Evolutionary conservation across 169 alveolate species (phyloP), one percentile per base, ranked within the genome.

Genomic region (Plasmodium blacklocki): DNA sequence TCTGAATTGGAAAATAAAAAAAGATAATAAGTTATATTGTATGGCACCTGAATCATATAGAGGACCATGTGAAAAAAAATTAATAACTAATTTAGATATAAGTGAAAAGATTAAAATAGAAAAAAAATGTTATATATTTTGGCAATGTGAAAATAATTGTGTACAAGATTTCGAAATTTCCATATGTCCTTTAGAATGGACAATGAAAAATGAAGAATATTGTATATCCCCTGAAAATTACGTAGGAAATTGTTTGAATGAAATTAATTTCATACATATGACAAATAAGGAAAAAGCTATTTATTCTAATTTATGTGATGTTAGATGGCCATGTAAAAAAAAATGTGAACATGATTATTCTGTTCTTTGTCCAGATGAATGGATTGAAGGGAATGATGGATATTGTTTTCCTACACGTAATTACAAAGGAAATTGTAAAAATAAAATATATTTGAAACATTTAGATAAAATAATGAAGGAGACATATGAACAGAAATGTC

Each of bases 171-270:
- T 72, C 49, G 87, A 86, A 62, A 49, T 21, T 21, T 86, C 67
- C 8, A 45, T 60, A 18, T 94, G 96, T 26, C 96, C 96, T 15
- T 54, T 88, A 3, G 93, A 88, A 32, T 94, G 96, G 96, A 71
- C 54, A 49, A 52, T 59, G 45, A 88, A 63, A 62, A 52, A 52
- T 18, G 88, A 73, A 11, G 88, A 63, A 18, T 71, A 75, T 60
- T 94, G 96, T 49, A 74, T 50, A 73, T 89, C 96, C 12, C 95
- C 96, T 4, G 63, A 94, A 0, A 67, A 83, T 32, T 94, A 94
- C 52, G 73, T 75, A 43, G 96, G 92, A 58, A 86, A 29, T 26
- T 86, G 92, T 54, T 29, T 72, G 49, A 62, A 63, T 29, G 59
- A 59, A 62, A 86, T 86, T 62, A 86, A 86, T 19, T 86, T 86